These are phyloP conservation scores for Lignosus rhinocerotis DNA, from an alignment of 1,284 basidiomycete genomes.

Conservation along the genomic window DNA sequence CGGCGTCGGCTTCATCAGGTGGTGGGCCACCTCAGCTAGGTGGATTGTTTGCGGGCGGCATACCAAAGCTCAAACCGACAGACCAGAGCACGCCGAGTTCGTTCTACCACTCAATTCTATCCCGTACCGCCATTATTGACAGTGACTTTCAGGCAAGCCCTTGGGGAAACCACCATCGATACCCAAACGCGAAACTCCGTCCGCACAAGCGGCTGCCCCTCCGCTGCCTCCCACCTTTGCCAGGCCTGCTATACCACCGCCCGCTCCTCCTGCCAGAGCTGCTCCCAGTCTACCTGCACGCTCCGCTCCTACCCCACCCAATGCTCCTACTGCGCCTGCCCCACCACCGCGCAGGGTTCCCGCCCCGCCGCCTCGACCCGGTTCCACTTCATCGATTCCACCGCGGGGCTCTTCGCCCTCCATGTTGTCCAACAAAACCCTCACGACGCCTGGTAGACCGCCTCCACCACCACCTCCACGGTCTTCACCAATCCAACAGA, in stretches of 20 bases:
- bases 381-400: constrained; percentile 29
- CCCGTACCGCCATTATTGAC: not conserved
- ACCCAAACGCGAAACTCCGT: constrained; percentile 46
- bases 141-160: constrained; percentile 51
- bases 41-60: constrained; percentile 85
- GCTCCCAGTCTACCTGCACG: constrained; percentile 27
- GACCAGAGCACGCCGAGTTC: constrained; percentile 59
- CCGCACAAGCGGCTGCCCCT: constrained; percentile 31
- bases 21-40: constrained; percentile 78
- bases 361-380: constrained; percentile 35
- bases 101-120: constrained; percentile 20
- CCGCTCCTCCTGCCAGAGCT: constrained; percentile 27
- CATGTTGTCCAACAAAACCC: constrained; percentile 38
- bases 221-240: constrained; percentile 37
- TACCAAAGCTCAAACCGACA: constrained; percentile 85
- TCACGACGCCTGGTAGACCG: constrained; percentile 28
- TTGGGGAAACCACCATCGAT: constrained; percentile 70
- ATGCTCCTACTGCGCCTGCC: constrained; percentile 35
- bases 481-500: constrained; percentile 26
- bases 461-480: constrained; percentile 34
- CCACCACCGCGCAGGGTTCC: constrained; percentile 36
- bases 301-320: constrained; percentile 28
- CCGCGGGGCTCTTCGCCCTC: constrained; percentile 30
- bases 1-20: constrained; percentile 44
- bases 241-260: constrained; percentile 30